Conservation (phyloP, 495 filamentous ascomycete genomes). For the Penicillium lagena region DNA sequence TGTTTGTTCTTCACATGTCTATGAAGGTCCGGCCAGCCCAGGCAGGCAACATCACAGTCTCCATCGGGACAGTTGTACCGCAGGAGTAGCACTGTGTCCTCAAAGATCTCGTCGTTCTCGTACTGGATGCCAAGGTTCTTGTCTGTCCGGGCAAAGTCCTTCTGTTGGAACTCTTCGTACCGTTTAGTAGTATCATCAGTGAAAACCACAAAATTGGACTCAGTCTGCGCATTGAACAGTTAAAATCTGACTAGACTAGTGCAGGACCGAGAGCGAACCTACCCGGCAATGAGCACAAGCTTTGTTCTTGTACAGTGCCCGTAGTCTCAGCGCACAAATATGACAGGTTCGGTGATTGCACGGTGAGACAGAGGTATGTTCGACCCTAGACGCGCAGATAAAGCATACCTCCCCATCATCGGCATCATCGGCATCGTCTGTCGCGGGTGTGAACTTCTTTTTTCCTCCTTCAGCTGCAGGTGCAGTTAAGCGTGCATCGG, state of each 20-base stretch:
- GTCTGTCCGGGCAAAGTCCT: conserved; percentile 68
- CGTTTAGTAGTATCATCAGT: conserved; percentile 74
- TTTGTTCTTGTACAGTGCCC: conserved; percentile 92
- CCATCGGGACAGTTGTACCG: conserved; percentile 90
- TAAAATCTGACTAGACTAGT: background rate
- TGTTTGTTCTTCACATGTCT: conserved; percentile 79
- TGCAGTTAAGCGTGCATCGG: conserved; percentile 1
- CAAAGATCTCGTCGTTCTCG: conserved; percentile 76
- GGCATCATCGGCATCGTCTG: conserved; percentile 51
- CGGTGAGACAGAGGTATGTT: conserved; percentile 78
- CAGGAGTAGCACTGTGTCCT: conserved; percentile 81
- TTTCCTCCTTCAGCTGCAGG: conserved; percentile 11
- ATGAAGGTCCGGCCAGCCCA: conserved; percentile 91
- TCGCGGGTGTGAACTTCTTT: conserved; percentile 17
- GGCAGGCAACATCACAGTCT: conserved; percentile 80
- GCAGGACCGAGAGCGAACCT: conserved; percentile 22
- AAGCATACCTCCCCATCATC: conserved; percentile 83
- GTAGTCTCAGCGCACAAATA: conserved; percentile 82
- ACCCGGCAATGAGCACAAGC: conserved; percentile 92
- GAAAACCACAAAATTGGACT: conserved; percentile 81
- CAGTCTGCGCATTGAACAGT: conserved; percentile 44
- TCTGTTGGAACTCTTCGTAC: conserved; percentile 71
- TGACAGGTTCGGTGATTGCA: conserved; percentile 96
- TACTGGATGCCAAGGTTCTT: conserved; percentile 85
- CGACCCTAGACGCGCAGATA: conserved; percentile 85